Percentiles rank a stretch among this genome's conserved stretches.
These are phyloP conservation scores for Talaromyces amestolkiae DNA, from an alignment of 2,329 filamentous ascomycete genomes.

Conservation along the genomic window DNA sequence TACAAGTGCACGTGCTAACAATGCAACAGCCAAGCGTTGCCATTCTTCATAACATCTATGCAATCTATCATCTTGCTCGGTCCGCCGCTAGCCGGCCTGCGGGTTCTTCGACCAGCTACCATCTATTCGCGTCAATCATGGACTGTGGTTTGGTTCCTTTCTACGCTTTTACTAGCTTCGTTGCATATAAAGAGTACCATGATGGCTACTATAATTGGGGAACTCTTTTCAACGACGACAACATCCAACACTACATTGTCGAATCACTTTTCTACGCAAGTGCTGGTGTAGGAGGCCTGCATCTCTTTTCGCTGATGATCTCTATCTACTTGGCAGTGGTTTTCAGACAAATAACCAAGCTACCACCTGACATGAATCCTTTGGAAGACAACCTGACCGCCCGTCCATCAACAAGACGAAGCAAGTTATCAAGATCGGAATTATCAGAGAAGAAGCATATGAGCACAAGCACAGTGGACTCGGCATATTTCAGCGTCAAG, in stretches of 20 bases:
- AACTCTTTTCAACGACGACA: constrained; percentile 62
- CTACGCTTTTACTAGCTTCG: constrained; percentile 58
- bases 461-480: constrained; percentile 49
- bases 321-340: constrained; percentile 72
- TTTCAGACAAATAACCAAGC: constrained; percentile 75
- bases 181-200: constrained; percentile 53
- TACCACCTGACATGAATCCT: constrained; percentile 95
- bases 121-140: constrained; percentile 73
- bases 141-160: constrained; percentile 67
- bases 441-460: constrained; percentile 59
- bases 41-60: constrained; percentile 70
- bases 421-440: constrained; percentile 67
- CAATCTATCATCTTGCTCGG: constrained; percentile 73
- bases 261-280: constrained; percentile 67
- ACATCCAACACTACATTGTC: constrained; percentile 59
- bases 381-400: constrained; percentile 82
- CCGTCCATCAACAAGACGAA: constrained; percentile 50
- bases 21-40: constrained; percentile 70
- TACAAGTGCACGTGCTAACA: neutral
- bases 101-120: constrained; percentile 81
- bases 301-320: constrained; percentile 66
- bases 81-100: constrained; percentile 70
- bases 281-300: constrained; percentile 63
- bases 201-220: constrained; percentile 57
- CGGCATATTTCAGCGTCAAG: constrained; percentile 34